Base-by-base conservation (phyloP, 2,329 filamentous ascomycete species). In the Fusarium transvaalense region DNA sequence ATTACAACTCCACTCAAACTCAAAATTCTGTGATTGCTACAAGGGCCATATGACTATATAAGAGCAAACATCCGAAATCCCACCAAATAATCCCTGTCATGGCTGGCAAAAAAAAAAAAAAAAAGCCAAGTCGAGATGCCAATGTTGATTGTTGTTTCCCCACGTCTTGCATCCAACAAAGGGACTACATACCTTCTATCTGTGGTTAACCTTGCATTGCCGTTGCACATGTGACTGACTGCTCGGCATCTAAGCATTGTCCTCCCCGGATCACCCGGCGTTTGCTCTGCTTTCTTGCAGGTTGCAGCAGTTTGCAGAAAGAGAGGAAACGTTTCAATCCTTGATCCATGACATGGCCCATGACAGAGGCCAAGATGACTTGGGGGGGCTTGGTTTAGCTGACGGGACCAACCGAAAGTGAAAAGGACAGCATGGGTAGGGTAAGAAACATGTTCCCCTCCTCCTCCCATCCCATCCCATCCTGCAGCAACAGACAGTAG, bases 141-240 rank as follows among this genome's bases (percentile, higher is more conserved):
- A 41, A 37, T 6, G 21, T 34, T 15, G 35, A 25, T 19, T 19
- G 23, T 32, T 47, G 29, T 23, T 47, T 29, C 43, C 32, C 50
- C 51, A 48, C 50, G 43, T 32, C 51, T 12, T 14, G n/a, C 35
- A 47, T 23, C 45, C 21, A 34, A 34, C 29, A 47, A 2, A 0
- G 17, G 5, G 21, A 27, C n/a, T 19, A 31, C 14, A 58, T 60
- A 65, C 61, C 61, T 64, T 64, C 61, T 64, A 53, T 64, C 46
- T 60, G 29, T 38, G 61, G 61, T 43, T 53, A 65, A 60, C 46
- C 41, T 21, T 43, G 38, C 35, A 48, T 56, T 34, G 12, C 37
- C 32, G 50, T 56, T 39, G 34, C 57, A 45, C 61, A 47, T 64
- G 53, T 64, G 61, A 60, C 46, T 64, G 61, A 60, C 46, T 38